phyloP scores from a whole-genome alignment of 495 filamentous ascomycete species.

The Annulohypoxylon stygium region DNA sequence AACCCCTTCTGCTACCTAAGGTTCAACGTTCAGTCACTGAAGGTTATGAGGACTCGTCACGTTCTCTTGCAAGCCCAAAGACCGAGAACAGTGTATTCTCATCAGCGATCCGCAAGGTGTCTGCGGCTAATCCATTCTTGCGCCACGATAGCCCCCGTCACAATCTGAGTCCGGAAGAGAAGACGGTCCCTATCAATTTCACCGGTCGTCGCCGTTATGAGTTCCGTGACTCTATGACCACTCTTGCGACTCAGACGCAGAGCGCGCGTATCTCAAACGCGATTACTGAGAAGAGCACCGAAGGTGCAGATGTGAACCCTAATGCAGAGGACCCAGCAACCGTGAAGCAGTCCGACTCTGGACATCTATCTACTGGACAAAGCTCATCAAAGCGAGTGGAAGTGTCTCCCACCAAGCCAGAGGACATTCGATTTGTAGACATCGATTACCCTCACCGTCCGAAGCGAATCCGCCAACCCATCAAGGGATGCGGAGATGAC shows the following conservation, averaged over 20 bases:
- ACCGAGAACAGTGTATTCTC: not conserved
- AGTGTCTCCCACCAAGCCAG: not conserved
- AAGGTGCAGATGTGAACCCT: not conserved
- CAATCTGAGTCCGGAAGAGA: conserved; percentile 18
- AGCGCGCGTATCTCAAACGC: not conserved
- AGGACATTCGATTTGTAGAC: conserved; percentile 22
- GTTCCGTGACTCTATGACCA: conserved; percentile 46
- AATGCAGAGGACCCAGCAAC: not conserved
- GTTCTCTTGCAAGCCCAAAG: conserved; percentile 23
- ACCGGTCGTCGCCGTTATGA: conserved; percentile 38
- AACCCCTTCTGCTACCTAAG: conserved; percentile 48
- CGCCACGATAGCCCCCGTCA: conserved; percentile 24
- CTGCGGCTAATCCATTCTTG: conserved; percentile 42
- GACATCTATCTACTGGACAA: not conserved
- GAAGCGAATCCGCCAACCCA: not conserved
- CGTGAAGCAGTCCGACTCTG: not conserved
- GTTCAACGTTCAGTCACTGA: conserved; percentile 45
- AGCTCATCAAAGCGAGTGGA: conserved; percentile 1
- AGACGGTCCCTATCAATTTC: conserved; percentile 20
- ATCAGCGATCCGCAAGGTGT: conserved; percentile 32
- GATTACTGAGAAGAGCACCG: not conserved
- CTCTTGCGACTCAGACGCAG: conserved; percentile 1
- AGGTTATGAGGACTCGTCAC: conserved; percentile 49
- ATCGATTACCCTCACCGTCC: conserved; percentile 23
- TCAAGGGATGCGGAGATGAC: not conserved